Conservation (phyloP, 2,329 filamentous ascomycete species). For the Claviceps sp. region DNA sequence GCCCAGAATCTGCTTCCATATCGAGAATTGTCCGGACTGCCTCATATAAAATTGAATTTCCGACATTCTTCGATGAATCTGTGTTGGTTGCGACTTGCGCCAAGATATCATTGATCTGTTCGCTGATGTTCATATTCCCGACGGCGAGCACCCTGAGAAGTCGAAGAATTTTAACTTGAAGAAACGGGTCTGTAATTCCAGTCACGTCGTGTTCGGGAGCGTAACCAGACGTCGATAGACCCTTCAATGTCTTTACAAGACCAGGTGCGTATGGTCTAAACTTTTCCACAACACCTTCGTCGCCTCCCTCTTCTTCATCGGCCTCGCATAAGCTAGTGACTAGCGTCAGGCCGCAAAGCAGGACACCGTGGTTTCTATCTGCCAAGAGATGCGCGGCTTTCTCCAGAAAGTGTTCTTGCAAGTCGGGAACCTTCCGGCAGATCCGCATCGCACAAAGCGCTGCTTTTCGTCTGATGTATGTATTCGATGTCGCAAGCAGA, state of each 20-base stretch:
- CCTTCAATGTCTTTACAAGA: conserved; percentile 82
- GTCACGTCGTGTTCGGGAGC: conserved; percentile 97
- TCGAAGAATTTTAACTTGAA: conserved; percentile 91
- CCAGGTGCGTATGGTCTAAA: conserved; percentile 77
- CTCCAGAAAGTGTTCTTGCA: conserved; percentile 94
- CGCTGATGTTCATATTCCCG: conserved; percentile 76
- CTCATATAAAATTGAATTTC: conserved; percentile 96
- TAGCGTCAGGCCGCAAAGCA: conserved; percentile 83
- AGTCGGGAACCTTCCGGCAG: conserved; percentile 91
- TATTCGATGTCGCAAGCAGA: conserved; percentile 82
- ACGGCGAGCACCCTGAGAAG: conserved; percentile 75
- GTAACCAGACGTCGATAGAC: conserved; percentile 87
- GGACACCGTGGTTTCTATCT: conserved; percentile 89
- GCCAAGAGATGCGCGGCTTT: conserved; percentile 80
- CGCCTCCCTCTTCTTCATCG: conserved; percentile 83
- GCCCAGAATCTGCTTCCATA: conserved; percentile 90
- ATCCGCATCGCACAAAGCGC: conserved; percentile 98
- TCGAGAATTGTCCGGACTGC: conserved; percentile 93
- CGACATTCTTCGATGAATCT: conserved; percentile 94
- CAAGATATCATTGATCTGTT: conserved; percentile 96
- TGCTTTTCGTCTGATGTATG: conserved; percentile 95
- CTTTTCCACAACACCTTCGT: conserved; percentile 78
- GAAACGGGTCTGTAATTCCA: conserved; percentile 92
- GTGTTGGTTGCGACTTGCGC: conserved; percentile 97
- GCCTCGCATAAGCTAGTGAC: conserved; percentile 89